Base-by-base conservation (phyloP, 23 red algal species). In the Gracilaria vermiculophylla region DNA sequence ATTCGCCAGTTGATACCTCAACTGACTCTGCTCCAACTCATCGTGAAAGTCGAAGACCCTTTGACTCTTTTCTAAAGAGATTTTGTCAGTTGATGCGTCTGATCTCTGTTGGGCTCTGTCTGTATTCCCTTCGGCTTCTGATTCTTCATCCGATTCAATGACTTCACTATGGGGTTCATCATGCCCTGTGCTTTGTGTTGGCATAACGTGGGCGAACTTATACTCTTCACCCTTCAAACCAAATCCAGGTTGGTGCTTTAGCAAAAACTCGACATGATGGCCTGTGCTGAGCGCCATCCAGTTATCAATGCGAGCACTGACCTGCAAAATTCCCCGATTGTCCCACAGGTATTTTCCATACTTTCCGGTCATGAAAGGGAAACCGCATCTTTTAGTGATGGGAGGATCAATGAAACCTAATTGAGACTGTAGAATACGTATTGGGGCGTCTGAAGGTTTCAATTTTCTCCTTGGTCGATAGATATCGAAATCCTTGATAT, bases 261-360 rank as follows among this genome's bases (percentile, higher is more conserved):
- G 37, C 51, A 87, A 53, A 62, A 61, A 61, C 33, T 61, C 83
- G 20, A 87, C 27, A 17, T 87, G 83, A 14, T 35, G 66, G 25
- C 83, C 83, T 28, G 20, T 51, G 37, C 25, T 37, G 53, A 87
- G 48, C 2, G 83, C 66, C 20, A 87, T 28, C 83, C 83, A 87
- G 67, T 87, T 87, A 62, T 87, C 83, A 37, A 87, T 87, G 34
- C 83, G 66, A 29, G 83, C 83, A 48, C 83, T 87, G 21, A 87
- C 70, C 51, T 87, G 83, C 6, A 87, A 51, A 21, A 87, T 43
- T 36, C 83, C 67, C 41, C 83, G 64, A 57, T 87, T 87, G 67
- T 56, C 47, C 83, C 83, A 87, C 28, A 87, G 51, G 61, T 87
- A 58, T 47, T 66, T 53, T 42, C 83, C 83, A 76, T 87, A 87